Evolutionary conservation across 768 basidiomycete species (phyloP), one percentile per base, ranked within the genome.

Genomic region (Pleurotus tuber-regium): DNA sequence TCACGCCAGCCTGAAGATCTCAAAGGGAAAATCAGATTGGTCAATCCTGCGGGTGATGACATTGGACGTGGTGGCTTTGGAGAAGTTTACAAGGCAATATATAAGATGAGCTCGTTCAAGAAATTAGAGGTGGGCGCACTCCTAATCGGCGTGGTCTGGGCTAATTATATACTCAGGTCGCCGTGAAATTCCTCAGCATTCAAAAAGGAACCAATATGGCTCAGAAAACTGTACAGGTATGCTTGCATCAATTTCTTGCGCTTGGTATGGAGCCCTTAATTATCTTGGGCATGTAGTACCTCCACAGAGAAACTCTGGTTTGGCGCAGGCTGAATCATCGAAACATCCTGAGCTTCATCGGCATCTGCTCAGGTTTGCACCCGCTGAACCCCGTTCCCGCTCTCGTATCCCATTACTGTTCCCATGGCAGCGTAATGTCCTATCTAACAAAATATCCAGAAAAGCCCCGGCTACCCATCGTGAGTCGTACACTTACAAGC

Each of bases 371-470:
- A 0, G 35, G 35, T 6, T 19, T 36, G 4, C n/a, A 36, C 4
- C 14, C 35, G 19, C n/a, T 4, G 2, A 36, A 19, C 35, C 1
- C 2, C 14, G 35, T 36, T 0, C 57, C 59, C 1, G 57, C 55
- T 19, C 49, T 58, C 2, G 39, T 61, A 5, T 55, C 56, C 4
- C 58, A 56, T 3, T 50, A 43, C 14, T 58, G 58, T 39, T 24
- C 28, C 9, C 40, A 36, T 4, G 54, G 57, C 1, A 43, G 18
- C 2, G 52, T 51, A 4, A 8, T 43, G 4, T 16, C 47, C 4
- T 57, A 51, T 40, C 18, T 61, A 3, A 14, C 30, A 29, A 50
- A n/a, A 1, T 9, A 57, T 38, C 56, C 56, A 1, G 38, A 48
- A 1, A 33, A n/a, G 7, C 21, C 36, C 18, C 55, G 57, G 1